phyloP scores from a whole-genome alignment of 208 protist genomes.

The Leishmania major region DNA sequence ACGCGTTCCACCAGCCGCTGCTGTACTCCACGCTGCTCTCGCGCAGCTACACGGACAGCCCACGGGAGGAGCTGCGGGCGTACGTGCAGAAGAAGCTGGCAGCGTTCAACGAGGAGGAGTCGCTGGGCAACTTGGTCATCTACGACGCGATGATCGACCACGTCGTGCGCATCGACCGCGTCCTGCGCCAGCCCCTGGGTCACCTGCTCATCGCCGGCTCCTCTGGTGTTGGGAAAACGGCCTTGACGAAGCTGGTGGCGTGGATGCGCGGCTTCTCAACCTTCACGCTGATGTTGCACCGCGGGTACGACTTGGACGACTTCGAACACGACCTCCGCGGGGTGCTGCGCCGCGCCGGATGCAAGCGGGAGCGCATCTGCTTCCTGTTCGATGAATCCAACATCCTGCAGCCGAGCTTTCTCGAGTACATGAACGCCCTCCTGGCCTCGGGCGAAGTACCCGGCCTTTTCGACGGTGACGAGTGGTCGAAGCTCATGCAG shows the following conservation, averaged over 20 bases:
- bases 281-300: conserved; percentile 97
- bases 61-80: conserved; percentile 87
- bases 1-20: conserved; percentile 89
- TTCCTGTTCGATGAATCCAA: conserved; percentile 99
- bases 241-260: conserved; percentile 97
- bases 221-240: conserved; percentile 98
- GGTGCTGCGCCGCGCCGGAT: conserved; percentile 96
- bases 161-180: conserved; percentile 98
- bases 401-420: conserved; percentile 97
- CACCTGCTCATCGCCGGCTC: conserved; percentile 97
- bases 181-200: conserved; percentile 97
- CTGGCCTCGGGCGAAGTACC: conserved; percentile 98
- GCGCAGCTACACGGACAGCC: conserved; percentile 90
- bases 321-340: conserved; percentile 98
- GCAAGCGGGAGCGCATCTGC: conserved; percentile 97
- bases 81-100: conserved; percentile 92
- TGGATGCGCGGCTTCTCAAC: conserved; percentile 97
- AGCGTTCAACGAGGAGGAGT: conserved; percentile 98
- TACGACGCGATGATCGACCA: conserved; percentile 99
- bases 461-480: conserved; percentile 99
- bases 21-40: conserved; percentile 97
- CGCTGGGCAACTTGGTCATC: conserved; percentile 93
- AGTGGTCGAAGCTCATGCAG: conserved; percentile 95
- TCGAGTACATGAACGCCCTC: conserved; percentile 99
- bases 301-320: conserved; percentile 95